Evolutionary conservation across 495 filamentous ascomycete genomes (phyloP).

Genomic region (Physcia stellaris): DNA sequence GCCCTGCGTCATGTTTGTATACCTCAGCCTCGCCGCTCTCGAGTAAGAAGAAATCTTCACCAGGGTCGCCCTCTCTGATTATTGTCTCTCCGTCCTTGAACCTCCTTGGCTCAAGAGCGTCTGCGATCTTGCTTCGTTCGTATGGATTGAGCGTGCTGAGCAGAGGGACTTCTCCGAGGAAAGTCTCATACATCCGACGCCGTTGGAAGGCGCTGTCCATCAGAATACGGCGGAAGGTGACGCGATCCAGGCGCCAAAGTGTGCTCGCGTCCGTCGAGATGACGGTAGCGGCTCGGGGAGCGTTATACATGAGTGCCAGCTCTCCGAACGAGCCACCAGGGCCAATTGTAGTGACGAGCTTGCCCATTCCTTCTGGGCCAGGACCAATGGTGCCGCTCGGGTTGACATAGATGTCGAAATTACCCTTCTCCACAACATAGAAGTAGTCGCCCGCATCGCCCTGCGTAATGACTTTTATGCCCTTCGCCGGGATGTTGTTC

Average conservation of each 20-base stretch:
- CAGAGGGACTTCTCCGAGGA: slow-evolving; percentile 93
- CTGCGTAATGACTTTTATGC: slow-evolving; percentile 92
- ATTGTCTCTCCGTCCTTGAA: slow-evolving; percentile 68
- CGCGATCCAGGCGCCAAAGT: slow-evolving; percentile 86
- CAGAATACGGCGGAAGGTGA: slow-evolving; percentile 93
- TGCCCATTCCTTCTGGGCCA: slow-evolving; percentile 72
- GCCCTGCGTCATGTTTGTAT: slow-evolving; percentile 46
- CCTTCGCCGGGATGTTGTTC: slow-evolving; percentile 88
- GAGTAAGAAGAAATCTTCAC: slow-evolving; percentile 83
- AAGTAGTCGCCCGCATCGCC: slow-evolving; percentile 96
- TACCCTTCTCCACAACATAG: slow-evolving; percentile 86
- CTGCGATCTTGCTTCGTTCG: slow-evolving; percentile 92
- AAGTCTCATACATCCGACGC: slow-evolving; percentile 90
- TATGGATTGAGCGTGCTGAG: slow-evolving; percentile 73
- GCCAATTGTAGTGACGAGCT: slow-evolving; percentile 67
- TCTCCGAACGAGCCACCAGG: slow-evolving; percentile 96
- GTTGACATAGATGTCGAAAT: slow-evolving; percentile 88
- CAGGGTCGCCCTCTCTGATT: slow-evolving; percentile 83
- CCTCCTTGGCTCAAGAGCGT: slow-evolving; percentile 83
- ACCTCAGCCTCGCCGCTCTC: slow-evolving; percentile 84
- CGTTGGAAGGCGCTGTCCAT: slow-evolving; percentile 98
- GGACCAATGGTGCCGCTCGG: slow-evolving; percentile 61
- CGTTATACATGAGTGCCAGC: slow-evolving; percentile 96
- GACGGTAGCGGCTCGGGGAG: slow-evolving; percentile 91
- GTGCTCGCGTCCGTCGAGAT: slow-evolving; percentile 71